phyloP scores from a whole-genome alignment of 805 yeast species.

The Lipomyces sp. region DNA sequence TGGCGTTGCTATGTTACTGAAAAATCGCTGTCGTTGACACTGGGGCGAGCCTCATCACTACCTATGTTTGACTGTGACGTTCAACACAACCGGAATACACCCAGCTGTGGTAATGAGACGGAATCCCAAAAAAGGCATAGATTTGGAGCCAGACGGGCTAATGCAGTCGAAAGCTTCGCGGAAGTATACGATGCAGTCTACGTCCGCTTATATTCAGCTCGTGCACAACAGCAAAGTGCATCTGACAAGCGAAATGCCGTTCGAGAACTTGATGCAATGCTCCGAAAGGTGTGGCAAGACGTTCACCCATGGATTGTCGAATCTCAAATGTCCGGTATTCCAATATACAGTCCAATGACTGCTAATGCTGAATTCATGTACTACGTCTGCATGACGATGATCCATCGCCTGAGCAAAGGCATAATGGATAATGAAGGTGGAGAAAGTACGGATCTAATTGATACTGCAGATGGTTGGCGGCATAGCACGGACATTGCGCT shows the following conservation, averaged over 20 bases:
- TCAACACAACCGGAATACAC: constrained; percentile 4
- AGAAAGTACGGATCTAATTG: constrained; percentile 5
- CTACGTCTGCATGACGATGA: constrained; percentile 22
- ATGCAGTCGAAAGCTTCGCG: neutral
- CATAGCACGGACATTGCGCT: constrained; percentile 19
- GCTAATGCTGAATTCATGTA: constrained; percentile 20
- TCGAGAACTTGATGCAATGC: constrained; percentile 19
- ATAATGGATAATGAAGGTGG: constrained; percentile 9
- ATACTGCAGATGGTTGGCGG: constrained; percentile 14
- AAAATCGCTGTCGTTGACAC: constrained; percentile 21
- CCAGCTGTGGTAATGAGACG: neutral
- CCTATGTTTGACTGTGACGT: constrained; percentile 27
- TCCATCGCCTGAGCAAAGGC: constrained; percentile 20
- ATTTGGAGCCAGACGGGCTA: constrained; percentile 8
- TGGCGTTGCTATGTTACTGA: constrained; percentile 20
- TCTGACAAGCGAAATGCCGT: constrained; percentile 21
- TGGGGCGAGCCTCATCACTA: constrained; percentile 26
- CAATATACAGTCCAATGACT: constrained; percentile 2
- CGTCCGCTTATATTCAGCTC: constrained; percentile 28
- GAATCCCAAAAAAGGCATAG: constrained; percentile 11
- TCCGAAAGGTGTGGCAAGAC: constrained; percentile 13
- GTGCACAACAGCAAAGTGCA: constrained; percentile 15
- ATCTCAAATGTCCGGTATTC: neutral
- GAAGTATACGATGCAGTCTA: constrained; percentile 22
- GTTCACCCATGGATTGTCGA: constrained; percentile 15